These are phyloP conservation scores for Termitomyces sp. DNA, from an alignment of 768 basidiomycete genomes.

Conservation along the genomic window DNA sequence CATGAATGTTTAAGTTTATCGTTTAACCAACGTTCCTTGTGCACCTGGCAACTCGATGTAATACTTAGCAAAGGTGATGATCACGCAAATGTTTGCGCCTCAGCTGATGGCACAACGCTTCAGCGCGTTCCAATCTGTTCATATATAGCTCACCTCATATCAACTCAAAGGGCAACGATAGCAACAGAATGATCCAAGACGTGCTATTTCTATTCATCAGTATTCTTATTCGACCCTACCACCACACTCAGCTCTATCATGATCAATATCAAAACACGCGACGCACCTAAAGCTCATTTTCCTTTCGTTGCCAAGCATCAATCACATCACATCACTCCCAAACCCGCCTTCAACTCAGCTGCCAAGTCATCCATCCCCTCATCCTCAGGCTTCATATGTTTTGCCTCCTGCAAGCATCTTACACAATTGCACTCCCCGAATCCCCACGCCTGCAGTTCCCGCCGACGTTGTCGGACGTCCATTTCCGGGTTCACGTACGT, in stretches of 20 bases:
- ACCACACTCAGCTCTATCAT: not conserved
- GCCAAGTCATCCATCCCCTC: conserved; percentile 44
- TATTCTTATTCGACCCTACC: not conserved
- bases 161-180: not conserved
- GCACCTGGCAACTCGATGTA: no score
- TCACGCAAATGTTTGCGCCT: not conserved
- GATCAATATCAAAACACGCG: not conserved
- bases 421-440: conserved; percentile 69
- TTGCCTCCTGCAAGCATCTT: conserved; percentile 63
- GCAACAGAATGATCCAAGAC: not conserved
- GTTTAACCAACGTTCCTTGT: no score
- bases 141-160: not conserved
- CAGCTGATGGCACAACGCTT: conserved; percentile 1
- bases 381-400: conserved; percentile 29
- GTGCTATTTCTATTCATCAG: not conserved
- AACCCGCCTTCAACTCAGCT: conserved; percentile 58
- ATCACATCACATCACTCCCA: conserved; percentile 44
- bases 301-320: not conserved
- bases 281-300: not conserved
- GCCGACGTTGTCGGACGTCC: conserved; percentile 42
- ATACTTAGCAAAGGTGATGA: no score
- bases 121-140: not conserved
- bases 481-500: conserved; percentile 76
- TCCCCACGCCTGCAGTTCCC: conserved; percentile 66
- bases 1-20: no score